Percentiles rank a stretch among this genome's conserved stretches.
These are phyloP conservation scores for Aspergillus fumigatiaffinis DNA, from an alignment of 2,329 filamentous ascomycete genomes.

Conservation along the genomic window DNA sequence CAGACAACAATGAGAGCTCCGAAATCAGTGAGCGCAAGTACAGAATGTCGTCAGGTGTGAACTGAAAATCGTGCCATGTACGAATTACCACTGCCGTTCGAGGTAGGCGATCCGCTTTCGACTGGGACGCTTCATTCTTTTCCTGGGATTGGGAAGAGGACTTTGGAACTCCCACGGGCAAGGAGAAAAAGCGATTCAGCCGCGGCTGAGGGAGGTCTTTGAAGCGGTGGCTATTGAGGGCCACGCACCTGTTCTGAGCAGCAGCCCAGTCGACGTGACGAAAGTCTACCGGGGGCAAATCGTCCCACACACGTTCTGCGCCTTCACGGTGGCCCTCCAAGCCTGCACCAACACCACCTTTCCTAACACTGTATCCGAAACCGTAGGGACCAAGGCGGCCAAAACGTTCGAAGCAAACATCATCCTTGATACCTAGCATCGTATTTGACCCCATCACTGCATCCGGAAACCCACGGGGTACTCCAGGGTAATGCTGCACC, in stretches of 20 bases:
- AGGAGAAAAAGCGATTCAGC: slow-evolving; percentile 32
- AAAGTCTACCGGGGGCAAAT: slow-evolving; percentile 70
- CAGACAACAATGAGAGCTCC: slow-evolving; percentile 71
- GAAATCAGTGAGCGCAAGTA: slow-evolving; percentile 78
- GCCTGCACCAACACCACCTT: slow-evolving; percentile 79
- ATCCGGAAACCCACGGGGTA: slow-evolving; percentile 79
- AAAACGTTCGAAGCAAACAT: slow-evolving; percentile 90
- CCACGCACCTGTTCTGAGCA: slow-evolving; percentile 68
- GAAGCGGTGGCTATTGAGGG: slow-evolving; percentile 69
- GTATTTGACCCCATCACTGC: slow-evolving; percentile 84
- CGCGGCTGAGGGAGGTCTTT: slow-evolving; percentile 35
- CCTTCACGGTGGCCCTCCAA: slow-evolving; percentile 80
- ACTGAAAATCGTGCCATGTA: slow-evolving; percentile 74
- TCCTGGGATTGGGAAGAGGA: slow-evolving; percentile 8
- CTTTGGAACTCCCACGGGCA: slow-evolving; percentile 27
- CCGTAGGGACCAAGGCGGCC: slow-evolving; percentile 87
- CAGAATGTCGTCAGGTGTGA: slow-evolving; percentile 71
- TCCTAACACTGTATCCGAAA: slow-evolving; percentile 73
- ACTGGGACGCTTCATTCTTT: slow-evolving; percentile 18
- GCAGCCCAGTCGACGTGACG: slow-evolving; percentile 73
- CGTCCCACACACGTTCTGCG: slow-evolving; percentile 72
- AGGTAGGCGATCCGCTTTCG: slow-evolving; percentile 29
- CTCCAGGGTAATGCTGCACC: slow-evolving; percentile 70
- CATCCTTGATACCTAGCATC: slow-evolving; percentile 70
- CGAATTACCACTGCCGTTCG: slow-evolving; percentile 75